Evolutionary conservation across 768 basidiomycete genomes (phyloP), one percentile per base, ranked within the genome.

Genomic region (Boletellus ananas): DNA sequence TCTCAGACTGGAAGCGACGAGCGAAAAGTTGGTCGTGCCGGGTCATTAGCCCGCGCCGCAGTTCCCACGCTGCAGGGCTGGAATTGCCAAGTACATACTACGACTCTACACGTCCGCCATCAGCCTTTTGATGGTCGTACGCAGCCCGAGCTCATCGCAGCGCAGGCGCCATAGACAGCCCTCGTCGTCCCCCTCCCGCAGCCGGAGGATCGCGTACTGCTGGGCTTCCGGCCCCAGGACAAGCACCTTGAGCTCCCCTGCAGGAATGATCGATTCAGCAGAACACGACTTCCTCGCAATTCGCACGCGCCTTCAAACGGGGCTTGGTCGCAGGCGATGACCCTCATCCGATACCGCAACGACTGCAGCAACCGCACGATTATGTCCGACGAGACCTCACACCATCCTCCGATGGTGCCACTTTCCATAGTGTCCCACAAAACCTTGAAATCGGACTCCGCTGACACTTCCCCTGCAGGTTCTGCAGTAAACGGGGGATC

Each of bases 151-250:
- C 45, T 83, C 76, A 11, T 67, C 71, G 58, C 81, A 79, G 25
- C 84, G 81, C 51, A 88, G 46, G 43, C 81, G 77, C 86, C 87
- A 90, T 40, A 90, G 62, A 60, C 85, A 87, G 25, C 84, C 78
- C 29, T 83, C 82, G 35, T 87, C 87, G 5, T 85, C 83, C 17
- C 77, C 76, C 54, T 80, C 81, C 43, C 74, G 78, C 41, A 90
- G 65, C 31, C 85, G 78, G 29, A 88, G 62, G 12, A 73, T 71
- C 6, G 77, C 78, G 9, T 38, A 38, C 38, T 55, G 44, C 18
- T 43, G 37, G 31, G 54, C 38, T 12, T 55, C 45, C 47, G 63
- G 63, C 21, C 64, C 55, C 23, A 67, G 63, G 18, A 83, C 68
- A 43, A 81, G 58, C 8, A 87, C 71, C 65, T 88, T 87, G 49